Conservation (phyloP, 2,329 filamentous ascomycete genomes). For the Acrocalymma vagum region DNA sequence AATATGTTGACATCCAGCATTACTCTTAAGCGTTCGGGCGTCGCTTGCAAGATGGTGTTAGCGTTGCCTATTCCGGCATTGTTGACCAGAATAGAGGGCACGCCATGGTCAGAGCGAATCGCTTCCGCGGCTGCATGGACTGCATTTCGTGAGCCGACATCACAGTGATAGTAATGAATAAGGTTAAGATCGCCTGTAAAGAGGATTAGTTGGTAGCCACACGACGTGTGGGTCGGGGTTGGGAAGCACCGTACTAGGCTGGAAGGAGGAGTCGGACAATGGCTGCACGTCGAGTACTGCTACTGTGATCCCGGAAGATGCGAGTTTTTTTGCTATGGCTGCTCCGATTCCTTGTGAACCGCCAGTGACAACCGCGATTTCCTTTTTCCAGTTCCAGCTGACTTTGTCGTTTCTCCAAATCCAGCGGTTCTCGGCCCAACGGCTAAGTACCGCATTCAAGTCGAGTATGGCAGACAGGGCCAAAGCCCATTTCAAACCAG, state of each 20-base stretch:
- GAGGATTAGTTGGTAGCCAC: conserved; percentile 26
- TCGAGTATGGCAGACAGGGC: conserved; percentile 31
- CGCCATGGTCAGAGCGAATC: conserved; percentile 41
- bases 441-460: conserved; percentile 36
- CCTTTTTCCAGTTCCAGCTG: conserved; percentile 39
- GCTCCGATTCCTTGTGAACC: conserved; percentile 47
- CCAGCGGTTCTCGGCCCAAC: conserved; percentile 51
- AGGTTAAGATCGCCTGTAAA: conserved; percentile 26
- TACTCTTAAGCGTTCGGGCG: conserved; percentile 29
- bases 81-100: conserved; percentile 46
- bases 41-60: conserved; percentile 40
- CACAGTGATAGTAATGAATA: conserved; percentile 40
- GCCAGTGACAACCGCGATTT: conserved; percentile 48
- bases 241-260: neutral
- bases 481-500: conserved; percentile 35
- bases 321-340: conserved; percentile 39
- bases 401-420: conserved; percentile 37
- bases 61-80: conserved; percentile 48
- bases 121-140: conserved; percentile 38
- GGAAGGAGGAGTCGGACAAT: conserved; percentile 30
- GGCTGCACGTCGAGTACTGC: conserved; percentile 46
- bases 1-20: conserved; percentile 46
- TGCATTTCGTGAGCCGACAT: conserved; percentile 40
- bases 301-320: conserved; percentile 40
- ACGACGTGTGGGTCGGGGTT: too few species aligned